A percentile compares a stretch with the other conserved stretches of the same genome.
These are phyloP conservation scores for Alternaria gaisen DNA, from an alignment of 2,329 filamentous ascomycete species.

Conservation along the genomic window DNA sequence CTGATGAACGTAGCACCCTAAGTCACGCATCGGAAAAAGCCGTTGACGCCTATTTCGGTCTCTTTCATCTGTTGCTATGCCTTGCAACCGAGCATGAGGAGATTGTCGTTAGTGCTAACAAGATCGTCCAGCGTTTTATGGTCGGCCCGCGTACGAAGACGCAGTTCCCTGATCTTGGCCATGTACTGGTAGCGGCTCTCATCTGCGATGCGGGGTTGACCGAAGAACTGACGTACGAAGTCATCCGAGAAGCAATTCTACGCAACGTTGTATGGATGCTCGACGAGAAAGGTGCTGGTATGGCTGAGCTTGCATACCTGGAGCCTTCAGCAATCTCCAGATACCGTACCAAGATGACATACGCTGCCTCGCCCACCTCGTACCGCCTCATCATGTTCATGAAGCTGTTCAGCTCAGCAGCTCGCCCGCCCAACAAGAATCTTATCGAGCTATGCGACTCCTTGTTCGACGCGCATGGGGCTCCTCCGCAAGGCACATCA, in stretches of 20 bases:
- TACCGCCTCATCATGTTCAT: constrained; percentile 64
- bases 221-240: constrained; percentile 50
- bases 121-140: constrained; percentile 52
- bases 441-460: constrained; percentile 49
- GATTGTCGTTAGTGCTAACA: constrained; percentile 59
- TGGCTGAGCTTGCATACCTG: constrained; percentile 58
- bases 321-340: constrained; percentile 54
- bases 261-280: constrained; percentile 64
- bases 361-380: constrained; percentile 57
- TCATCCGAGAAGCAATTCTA: constrained; percentile 61
- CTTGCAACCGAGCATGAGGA: constrained; percentile 51
- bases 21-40: constrained; percentile 62
- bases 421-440: constrained; percentile 50
- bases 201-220: constrained; percentile 57
- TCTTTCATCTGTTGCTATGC: constrained; percentile 62
- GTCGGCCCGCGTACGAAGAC: constrained; percentile 53
- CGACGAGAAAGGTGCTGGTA: constrained; percentile 45
- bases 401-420: constrained; percentile 59
- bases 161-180: constrained; percentile 59
- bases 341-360: constrained; percentile 60
- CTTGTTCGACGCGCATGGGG: constrained; percentile 59
- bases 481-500: constrained; percentile 57
- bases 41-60: constrained; percentile 62
- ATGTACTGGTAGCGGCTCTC: constrained; percentile 59
- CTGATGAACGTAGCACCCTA: constrained; percentile 51